phyloP scores from a whole-genome alignment of 2,329 filamentous ascomycete genomes.

The Colletotrichum trifolii region DNA sequence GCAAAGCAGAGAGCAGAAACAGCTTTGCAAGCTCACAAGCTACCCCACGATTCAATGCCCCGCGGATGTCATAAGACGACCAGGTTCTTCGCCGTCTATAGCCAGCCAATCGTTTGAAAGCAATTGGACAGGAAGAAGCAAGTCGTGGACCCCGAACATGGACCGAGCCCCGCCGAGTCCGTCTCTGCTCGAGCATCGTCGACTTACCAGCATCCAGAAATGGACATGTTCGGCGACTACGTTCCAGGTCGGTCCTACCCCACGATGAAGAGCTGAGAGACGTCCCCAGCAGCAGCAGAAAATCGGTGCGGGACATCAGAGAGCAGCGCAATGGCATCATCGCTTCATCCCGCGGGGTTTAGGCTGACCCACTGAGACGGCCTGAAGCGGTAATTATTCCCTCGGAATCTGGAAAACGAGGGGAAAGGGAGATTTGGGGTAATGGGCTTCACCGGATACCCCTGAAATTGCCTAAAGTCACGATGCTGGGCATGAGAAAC shows the following conservation, averaged over 20 bases:
- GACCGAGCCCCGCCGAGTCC: constrained; percentile 13
- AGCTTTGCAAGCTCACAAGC: not conserved
- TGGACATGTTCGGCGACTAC: constrained; percentile 12
- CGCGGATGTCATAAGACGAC: not conserved
- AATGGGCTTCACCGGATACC: no score
- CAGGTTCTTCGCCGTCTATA: constrained; percentile 8
- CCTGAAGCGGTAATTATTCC: constrained; percentile 19
- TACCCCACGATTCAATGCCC: constrained; percentile 6
- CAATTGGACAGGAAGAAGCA: not conserved
- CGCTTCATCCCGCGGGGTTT: constrained; percentile 17
- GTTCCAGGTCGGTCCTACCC: not conserved
- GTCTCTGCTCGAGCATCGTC: not conserved
- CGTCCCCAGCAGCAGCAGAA: not conserved
- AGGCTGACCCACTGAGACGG: not conserved
- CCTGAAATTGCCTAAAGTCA: no score
- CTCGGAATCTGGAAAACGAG: constrained; percentile 17
- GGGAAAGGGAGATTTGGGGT: not conserved
- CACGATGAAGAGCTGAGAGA: not conserved
- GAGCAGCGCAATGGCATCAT: constrained; percentile 24
- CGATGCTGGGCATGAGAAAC: no score
- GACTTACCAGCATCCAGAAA: not conserved
- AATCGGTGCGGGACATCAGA: not conserved
- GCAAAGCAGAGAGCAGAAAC: not conserved
- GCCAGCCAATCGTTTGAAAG: constrained; percentile 7
- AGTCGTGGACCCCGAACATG: constrained; percentile 17